Percentiles rank a stretch among this genome's conserved stretches.
Evolutionary conservation across 176 grass and related monocot genomes (phyloP).

Genomic region (Chloris gayana): DNA sequence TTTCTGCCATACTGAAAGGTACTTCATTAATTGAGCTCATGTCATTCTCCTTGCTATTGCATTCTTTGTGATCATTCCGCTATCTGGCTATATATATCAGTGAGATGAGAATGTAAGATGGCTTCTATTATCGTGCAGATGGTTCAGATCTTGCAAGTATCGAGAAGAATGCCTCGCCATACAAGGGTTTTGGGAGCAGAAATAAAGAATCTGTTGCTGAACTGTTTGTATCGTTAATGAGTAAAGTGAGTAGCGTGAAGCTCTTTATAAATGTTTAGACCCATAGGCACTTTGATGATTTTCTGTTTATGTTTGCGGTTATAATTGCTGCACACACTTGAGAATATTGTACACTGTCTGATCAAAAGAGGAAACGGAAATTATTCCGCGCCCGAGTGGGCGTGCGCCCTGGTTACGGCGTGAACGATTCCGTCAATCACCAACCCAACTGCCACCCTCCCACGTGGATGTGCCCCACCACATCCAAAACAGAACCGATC

Average conservation of each 20-base stretch:
- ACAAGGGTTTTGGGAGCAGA: constrained; percentile 68
- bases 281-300: constrained; percentile 12
- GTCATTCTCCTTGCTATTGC: constrained; percentile 4
- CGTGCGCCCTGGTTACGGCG: no score
- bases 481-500: no score
- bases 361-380: background rate
- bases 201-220: constrained; percentile 89
- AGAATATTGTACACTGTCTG: background rate
- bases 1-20: constrained; percentile 90
- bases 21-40: constrained; percentile 15
- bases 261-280: constrained; percentile 36
- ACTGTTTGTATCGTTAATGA: constrained; percentile 80
- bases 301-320: constrained; percentile 21
- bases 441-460: no score
- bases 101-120: constrained; percentile 34
- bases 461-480: no score
- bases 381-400: no score
- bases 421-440: no score
- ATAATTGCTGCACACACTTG: background rate
- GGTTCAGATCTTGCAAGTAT: constrained; percentile 64
- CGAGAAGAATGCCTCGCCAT: constrained; percentile 41
- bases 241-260: constrained; percentile 64
- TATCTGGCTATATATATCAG: constrained; percentile 14
- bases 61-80: constrained; percentile 18
- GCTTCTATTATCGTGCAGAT: constrained; percentile 47